Conservation (phyloP, 2,329 filamentous ascomycete species). For the Aspergillus fumigatiaffinis region DNA sequence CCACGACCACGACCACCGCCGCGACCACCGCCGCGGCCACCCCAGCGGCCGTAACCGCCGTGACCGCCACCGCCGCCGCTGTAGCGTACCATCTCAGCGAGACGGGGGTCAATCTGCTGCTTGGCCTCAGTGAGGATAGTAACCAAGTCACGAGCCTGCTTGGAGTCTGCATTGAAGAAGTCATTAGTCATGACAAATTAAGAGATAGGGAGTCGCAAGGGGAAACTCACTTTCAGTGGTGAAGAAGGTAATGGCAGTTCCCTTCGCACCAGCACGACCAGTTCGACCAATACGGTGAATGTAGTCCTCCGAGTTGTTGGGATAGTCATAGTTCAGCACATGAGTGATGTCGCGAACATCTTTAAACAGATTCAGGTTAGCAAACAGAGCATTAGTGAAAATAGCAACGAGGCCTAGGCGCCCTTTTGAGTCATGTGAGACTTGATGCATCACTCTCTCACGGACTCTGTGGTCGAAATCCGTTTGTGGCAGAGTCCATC, state of each 20-base stretch:
- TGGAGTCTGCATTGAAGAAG: slow-evolving; percentile 59
- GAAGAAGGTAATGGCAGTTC: slow-evolving; percentile 97
- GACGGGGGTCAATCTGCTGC: slow-evolving; percentile 94
- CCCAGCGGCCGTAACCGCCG: slow-evolving; percentile 51
- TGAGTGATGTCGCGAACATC: slow-evolving; percentile 99
- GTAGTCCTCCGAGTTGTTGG: slow-evolving; percentile 79
- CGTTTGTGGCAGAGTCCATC: slow-evolving; percentile 48
- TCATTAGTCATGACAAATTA: slow-evolving; percentile 10
- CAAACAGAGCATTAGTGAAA: slow-evolving; percentile 53
- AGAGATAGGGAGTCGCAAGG: not conserved
- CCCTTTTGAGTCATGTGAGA: slow-evolving; percentile 59
- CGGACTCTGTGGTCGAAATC: slow-evolving; percentile 40
- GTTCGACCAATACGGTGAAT: slow-evolving; percentile 67
- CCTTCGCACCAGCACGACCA: slow-evolving; percentile 74
- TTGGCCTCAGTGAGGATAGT: slow-evolving; percentile 91
- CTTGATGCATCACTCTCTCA: slow-evolving; percentile 58
- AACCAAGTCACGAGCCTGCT: slow-evolving; percentile 95
- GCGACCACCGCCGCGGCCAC: slow-evolving; percentile 61
- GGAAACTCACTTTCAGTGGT: slow-evolving; percentile 93
- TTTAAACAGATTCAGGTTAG: slow-evolving; percentile 76
- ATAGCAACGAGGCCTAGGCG: slow-evolving; percentile 42
- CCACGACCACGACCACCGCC: slow-evolving; percentile 48
- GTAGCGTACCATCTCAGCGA: slow-evolving; percentile 93
- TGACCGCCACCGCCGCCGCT: slow-evolving; percentile 74
- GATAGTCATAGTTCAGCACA: slow-evolving; percentile 99